These are phyloP conservation scores for Diaporthe ilicicola DNA, from an alignment of 2,329 filamentous ascomycete genomes.

Conservation along the genomic window DNA sequence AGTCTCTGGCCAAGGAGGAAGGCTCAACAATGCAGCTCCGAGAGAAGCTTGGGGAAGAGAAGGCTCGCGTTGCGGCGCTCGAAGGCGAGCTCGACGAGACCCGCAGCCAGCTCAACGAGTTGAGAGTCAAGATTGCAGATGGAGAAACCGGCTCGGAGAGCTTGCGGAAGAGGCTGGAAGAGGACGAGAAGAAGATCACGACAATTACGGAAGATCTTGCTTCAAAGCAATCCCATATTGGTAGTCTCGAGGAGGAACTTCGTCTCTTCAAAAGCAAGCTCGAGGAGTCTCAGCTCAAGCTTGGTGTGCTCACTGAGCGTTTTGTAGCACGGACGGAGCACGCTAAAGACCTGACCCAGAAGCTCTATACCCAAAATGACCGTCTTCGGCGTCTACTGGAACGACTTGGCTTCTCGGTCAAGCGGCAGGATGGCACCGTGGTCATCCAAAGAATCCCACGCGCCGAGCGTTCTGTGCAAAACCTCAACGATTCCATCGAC, in stretches of 20 bases:
- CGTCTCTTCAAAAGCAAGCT: slow-evolving; percentile 73
- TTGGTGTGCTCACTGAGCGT: slow-evolving; percentile 61
- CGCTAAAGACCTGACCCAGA: slow-evolving; percentile 84
- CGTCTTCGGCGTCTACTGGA: slow-evolving; percentile 85
- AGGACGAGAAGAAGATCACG: slow-evolving; percentile 77
- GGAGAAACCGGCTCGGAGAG: slow-evolving; percentile 86
- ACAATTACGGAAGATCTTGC: slow-evolving; percentile 75
- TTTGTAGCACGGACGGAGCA: slow-evolving; percentile 76
- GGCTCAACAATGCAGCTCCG: slow-evolving; percentile 59
- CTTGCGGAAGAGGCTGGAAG: slow-evolving; percentile 76
- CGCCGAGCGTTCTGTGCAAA: slow-evolving; percentile 65
- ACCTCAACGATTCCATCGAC: slow-evolving; percentile 65
- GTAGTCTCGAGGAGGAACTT: slow-evolving; percentile 79
- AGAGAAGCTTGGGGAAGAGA: slow-evolving; percentile 62
- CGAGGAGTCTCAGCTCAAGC: slow-evolving; percentile 60
- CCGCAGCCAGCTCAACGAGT: slow-evolving; percentile 71
- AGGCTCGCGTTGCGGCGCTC: slow-evolving; percentile 61
- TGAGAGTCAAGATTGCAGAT: slow-evolving; percentile 78
- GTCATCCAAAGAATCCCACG: slow-evolving; percentile 76
- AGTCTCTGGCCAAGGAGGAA: slow-evolving; percentile 62
- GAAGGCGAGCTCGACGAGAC: slow-evolving; percentile 69
- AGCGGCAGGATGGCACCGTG: slow-evolving; percentile 77
- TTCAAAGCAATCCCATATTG: slow-evolving; percentile 78
- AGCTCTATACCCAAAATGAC: slow-evolving; percentile 84
- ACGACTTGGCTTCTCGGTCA: slow-evolving; percentile 83